A percentile compares a stretch with the other conserved stretches of the same genome.
phyloP scores from a whole-genome alignment of 2,329 filamentous ascomycete species.

The Calonectria hongkongensis region DNA sequence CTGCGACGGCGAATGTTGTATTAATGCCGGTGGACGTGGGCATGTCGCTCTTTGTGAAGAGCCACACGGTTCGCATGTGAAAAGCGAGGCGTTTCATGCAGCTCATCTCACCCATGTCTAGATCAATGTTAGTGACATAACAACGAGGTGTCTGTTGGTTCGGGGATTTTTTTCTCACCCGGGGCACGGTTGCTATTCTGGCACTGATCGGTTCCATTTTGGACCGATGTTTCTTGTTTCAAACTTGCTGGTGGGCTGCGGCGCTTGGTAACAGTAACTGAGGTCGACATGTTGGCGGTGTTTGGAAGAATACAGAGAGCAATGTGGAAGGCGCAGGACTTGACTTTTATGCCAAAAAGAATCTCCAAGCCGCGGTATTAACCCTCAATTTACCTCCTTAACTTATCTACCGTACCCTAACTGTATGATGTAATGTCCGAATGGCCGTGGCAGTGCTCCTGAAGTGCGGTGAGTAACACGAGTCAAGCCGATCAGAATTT shows the following conservation, averaged over 20 bases:
- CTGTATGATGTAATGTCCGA: slow-evolving; percentile 7
- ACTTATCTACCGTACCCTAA: slow-evolving; percentile 2
- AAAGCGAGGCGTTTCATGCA: background rate
- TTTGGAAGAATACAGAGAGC: background rate
- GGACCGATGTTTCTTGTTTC: background rate
- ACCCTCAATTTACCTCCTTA: background rate
- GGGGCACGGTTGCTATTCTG: background rate
- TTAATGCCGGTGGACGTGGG: slow-evolving; percentile 16
- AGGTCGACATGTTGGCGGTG: slow-evolving; percentile 4
- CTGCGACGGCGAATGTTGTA: background rate
- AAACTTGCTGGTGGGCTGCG: too few relatives aligned
- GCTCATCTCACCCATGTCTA: slow-evolving; percentile 18
- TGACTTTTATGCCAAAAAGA: background rate
- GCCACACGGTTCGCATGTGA: slow-evolving; percentile 5
- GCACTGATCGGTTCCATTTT: background rate
- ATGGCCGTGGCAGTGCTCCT: background rate
- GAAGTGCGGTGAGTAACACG: slow-evolving; percentile 10
- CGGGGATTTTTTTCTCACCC: slow-evolving; percentile 10
- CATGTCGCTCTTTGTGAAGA: slow-evolving; percentile 13
- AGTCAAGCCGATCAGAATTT: background rate
- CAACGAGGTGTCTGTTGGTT: background rate
- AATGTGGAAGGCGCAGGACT: too few relatives aligned
- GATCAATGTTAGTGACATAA: background rate
- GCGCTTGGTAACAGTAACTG: slow-evolving; percentile 17
- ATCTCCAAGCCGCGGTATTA: background rate